Percentiles rank a stretch among this genome's conserved stretches.
These are phyloP conservation scores for Veloboletus limbatus DNA, from an alignment of 1,284 basidiomycete species.

Conservation along the genomic window DNA sequence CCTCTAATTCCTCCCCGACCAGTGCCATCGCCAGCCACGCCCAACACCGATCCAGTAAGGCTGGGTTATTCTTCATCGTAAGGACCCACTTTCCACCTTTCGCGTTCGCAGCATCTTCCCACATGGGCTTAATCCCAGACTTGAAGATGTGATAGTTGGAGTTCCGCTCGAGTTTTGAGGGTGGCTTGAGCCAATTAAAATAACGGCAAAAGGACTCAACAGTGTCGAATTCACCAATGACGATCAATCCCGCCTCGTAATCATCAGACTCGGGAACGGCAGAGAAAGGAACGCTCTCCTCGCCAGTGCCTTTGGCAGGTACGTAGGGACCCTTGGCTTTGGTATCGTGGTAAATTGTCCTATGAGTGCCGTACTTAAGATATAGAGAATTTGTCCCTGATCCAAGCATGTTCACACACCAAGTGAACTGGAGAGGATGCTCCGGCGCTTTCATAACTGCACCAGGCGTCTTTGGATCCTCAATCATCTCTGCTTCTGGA, in stretches of 20 bases:
- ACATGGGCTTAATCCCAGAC: slow-evolving; percentile 88
- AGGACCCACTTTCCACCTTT: slow-evolving; percentile 93
- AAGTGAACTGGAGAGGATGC: slow-evolving; percentile 80
- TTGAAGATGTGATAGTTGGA: slow-evolving; percentile 96
- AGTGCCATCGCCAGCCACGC: slow-evolving; percentile 87
- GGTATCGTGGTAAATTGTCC: slow-evolving; percentile 88
- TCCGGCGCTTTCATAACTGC: slow-evolving; percentile 70
- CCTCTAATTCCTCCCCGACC: slow-evolving; percentile 88
- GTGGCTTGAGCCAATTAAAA: slow-evolving; percentile 92
- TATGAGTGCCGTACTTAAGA: slow-evolving; percentile 28
- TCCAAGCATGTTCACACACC: slow-evolving; percentile 47
- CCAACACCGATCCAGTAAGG: slow-evolving; percentile 85
- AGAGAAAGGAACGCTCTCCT: slow-evolving; percentile 31
- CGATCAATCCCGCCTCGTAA: slow-evolving; percentile 75
- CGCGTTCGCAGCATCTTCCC: slow-evolving; percentile 92
- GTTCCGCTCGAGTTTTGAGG: slow-evolving; percentile 82
- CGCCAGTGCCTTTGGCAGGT: slow-evolving; percentile 32
- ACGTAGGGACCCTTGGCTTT: slow-evolving; percentile 70
- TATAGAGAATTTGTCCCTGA: slow-evolving; percentile 3
- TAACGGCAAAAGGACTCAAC: slow-evolving; percentile 92
- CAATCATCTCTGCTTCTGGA: slow-evolving; percentile 70
- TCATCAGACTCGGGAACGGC: slow-evolving; percentile 54
- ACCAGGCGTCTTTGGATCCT: slow-evolving; percentile 77
- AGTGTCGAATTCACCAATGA: slow-evolving; percentile 79
- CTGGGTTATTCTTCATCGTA: slow-evolving; percentile 82